Conservation (phyloP, 139 green algal species). For the Raphidocelis subcapitata region DNA sequence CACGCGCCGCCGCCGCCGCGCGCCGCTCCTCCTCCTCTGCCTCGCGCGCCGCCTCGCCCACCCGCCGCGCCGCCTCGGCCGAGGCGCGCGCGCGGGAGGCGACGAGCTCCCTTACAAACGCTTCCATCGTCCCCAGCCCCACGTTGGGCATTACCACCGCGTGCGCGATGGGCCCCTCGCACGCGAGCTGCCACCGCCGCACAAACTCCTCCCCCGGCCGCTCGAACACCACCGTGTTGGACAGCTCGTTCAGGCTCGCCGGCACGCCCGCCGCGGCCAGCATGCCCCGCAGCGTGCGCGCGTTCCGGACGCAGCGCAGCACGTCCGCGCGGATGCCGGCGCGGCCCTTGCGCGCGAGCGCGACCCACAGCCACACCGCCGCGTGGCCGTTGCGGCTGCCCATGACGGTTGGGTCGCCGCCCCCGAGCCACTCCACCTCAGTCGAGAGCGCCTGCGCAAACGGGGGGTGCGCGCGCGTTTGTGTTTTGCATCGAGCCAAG, state of each 20-base stretch:
- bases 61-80: slow-evolving; percentile 37
- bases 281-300: slow-evolving; percentile 82
- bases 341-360: slow-evolving; percentile 87
- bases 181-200: slow-evolving; percentile 95
- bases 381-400: slow-evolving; percentile 94
- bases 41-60: slow-evolving; percentile 33
- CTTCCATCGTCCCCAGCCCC: slow-evolving; percentile 85
- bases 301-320: slow-evolving; percentile 90
- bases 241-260: slow-evolving; percentile 92
- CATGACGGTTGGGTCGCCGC: slow-evolving; percentile 96
- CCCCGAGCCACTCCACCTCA: slow-evolving; percentile 95
- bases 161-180: slow-evolving; percentile 92
- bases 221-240: slow-evolving; percentile 94
- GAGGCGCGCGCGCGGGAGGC: slow-evolving; percentile 43
- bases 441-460: slow-evolving; percentile 60
- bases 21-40: slow-evolving; percentile 33
- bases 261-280: slow-evolving; percentile 72
- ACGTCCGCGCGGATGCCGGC: slow-evolving; percentile 84
- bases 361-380: slow-evolving; percentile 97
- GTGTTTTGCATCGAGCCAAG: too few relatives aligned
- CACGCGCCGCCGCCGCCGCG: too few relatives aligned
- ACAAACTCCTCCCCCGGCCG: slow-evolving; percentile 88
- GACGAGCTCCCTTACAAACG: slow-evolving; percentile 79
- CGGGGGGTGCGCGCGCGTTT: too few relatives aligned
- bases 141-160: slow-evolving; percentile 99